phyloP scores from a whole-genome alignment of 169 alveolate genomes.

The Eimeria sp. region DNA sequence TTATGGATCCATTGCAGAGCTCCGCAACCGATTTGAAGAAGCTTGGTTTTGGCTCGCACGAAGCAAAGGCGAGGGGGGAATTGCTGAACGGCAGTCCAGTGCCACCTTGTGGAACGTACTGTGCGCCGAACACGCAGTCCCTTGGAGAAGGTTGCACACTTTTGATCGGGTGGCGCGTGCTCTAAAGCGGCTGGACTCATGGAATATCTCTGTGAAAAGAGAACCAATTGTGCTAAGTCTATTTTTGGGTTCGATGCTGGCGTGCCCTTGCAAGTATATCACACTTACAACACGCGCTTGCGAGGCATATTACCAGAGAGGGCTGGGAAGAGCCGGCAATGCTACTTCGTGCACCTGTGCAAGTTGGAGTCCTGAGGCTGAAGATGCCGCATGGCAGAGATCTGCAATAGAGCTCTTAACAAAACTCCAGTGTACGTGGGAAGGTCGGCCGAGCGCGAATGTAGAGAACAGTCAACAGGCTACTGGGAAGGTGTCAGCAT shows the following conservation, averaged over 20 bases:
- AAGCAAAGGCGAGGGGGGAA: constrained; percentile 4
- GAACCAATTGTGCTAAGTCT: constrained; percentile 58
- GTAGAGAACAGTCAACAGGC: background rate
- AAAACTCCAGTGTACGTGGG: constrained; percentile 5
- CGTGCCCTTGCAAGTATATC: constrained; percentile 61
- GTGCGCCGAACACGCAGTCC: constrained; percentile 64
- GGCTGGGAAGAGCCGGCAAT: background rate
- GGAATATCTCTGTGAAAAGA: background rate
- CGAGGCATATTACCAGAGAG: background rate
- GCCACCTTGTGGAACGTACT: constrained; percentile 13
- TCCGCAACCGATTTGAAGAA: constrained; percentile 36
- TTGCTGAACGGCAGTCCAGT: background rate
- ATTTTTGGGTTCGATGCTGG: constrained; percentile 64
- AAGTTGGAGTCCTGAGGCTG: constrained; percentile 45
- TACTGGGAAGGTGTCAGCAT: background rate
- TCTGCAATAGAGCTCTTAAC: constrained; percentile 13
- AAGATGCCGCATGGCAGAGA: constrained; percentile 34
- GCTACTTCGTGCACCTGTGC: constrained; percentile 20
- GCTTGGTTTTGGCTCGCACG: constrained; percentile 68
- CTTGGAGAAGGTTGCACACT: constrained; percentile 65
- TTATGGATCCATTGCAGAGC: constrained; percentile 22
- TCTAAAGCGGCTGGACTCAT: background rate
- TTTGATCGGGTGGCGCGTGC: constrained; percentile 47
- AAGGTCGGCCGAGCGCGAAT: background rate
- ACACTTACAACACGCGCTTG: background rate